Percentiles rank a stretch among this genome's conserved stretches.
These are phyloP conservation scores for Stenogyne calaminthoides DNA, from an alignment of 305 asterid species.

Conservation along the genomic window DNA sequence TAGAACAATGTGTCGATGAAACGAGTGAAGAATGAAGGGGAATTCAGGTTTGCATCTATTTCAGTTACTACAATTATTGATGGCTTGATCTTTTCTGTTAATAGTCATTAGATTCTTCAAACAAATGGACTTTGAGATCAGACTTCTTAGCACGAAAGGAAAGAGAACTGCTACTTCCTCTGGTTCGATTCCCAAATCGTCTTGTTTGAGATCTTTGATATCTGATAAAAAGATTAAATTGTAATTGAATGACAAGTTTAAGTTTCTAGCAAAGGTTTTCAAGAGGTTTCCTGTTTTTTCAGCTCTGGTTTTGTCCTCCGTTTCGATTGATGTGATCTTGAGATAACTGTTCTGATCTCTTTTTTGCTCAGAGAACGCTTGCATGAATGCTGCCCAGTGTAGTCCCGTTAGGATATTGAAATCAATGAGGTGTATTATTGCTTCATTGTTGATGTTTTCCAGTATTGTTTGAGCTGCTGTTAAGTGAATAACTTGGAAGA, in stretches of 20 bases:
- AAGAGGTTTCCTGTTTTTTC: slow-evolving; percentile 39
- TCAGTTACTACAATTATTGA: slow-evolving; percentile 36
- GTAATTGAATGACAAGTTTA: slow-evolving; percentile 42
- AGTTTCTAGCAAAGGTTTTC: slow-evolving; percentile 40
- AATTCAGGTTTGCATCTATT: slow-evolving; percentile 45
- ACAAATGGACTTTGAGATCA: slow-evolving; percentile 27
- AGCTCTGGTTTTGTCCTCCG: slow-evolving; percentile 4
- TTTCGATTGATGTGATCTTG: slow-evolving; percentile 44
- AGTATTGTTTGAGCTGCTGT: slow-evolving; percentile 38
- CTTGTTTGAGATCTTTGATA: slow-evolving; percentile 30
- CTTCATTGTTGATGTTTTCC: slow-evolving; percentile 22
- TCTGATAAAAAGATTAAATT: slow-evolving; percentile 31
- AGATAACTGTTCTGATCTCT: slow-evolving; percentile 28
- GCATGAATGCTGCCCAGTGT: slow-evolving; percentile 42
- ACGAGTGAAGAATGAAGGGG: slow-evolving; percentile 35
- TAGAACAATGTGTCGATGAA: not conserved
- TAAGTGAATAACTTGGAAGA: slow-evolving; percentile 32
- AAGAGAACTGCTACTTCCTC: slow-evolving; percentile 42
- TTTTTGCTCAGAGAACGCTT: slow-evolving; percentile 27
- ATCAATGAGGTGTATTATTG: slow-evolving; percentile 40
- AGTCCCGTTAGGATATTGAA: slow-evolving; percentile 29
- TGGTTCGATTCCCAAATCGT: slow-evolving; percentile 28
- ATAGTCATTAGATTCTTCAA: slow-evolving; percentile 40
- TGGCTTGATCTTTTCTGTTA: slow-evolving; percentile 36
- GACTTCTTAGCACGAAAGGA: slow-evolving; percentile 20